Percentiles rank a stretch among this genome's conserved stretches.
Conservation (phyloP, 768 basidiomycete genomes). For the Pleurotus eryngii region DNA sequence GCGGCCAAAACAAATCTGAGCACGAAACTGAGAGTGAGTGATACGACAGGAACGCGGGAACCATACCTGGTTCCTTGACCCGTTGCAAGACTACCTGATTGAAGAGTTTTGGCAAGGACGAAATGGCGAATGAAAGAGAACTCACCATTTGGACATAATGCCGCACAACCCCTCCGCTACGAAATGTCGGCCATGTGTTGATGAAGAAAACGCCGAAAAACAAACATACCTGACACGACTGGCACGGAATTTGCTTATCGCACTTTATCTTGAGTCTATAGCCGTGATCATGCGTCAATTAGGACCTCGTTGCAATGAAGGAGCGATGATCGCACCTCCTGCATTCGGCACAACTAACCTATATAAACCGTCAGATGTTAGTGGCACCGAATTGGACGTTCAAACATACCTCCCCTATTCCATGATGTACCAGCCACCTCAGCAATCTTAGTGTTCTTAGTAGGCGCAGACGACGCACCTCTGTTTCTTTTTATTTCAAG, state of each 20-base stretch:
- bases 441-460: conserved; percentile 10
- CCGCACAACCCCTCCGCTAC: conserved; percentile 64
- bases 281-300: conserved; percentile 19
- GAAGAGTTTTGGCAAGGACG: conserved; percentile 1
- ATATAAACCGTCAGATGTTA: conserved; percentile 11
- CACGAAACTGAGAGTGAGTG: not conserved
- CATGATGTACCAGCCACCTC: not conserved
- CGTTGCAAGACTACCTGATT: conserved; percentile 66
- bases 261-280: conserved; percentile 78
- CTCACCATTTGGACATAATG: conserved; percentile 70
- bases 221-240: conserved; percentile 61
- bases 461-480: conserved; percentile 30
- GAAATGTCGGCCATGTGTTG: conserved; percentile 10
- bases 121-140: conserved; percentile 4
- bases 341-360: conserved; percentile 81
- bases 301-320: conserved; percentile 3
- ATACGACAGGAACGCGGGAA: not conserved
- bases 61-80: conserved; percentile 70
- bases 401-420: conserved; percentile 24
- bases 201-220: not conserved
- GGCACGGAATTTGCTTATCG: conserved; percentile 79
- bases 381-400: not conserved
- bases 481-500: conserved; percentile 71
- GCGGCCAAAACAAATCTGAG: conserved; percentile 55
- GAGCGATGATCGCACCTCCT: conserved; percentile 60